Base-by-base conservation (phyloP, 225 moss, liverwort and hornwort species). In the Physcomitrium patens region DNA sequence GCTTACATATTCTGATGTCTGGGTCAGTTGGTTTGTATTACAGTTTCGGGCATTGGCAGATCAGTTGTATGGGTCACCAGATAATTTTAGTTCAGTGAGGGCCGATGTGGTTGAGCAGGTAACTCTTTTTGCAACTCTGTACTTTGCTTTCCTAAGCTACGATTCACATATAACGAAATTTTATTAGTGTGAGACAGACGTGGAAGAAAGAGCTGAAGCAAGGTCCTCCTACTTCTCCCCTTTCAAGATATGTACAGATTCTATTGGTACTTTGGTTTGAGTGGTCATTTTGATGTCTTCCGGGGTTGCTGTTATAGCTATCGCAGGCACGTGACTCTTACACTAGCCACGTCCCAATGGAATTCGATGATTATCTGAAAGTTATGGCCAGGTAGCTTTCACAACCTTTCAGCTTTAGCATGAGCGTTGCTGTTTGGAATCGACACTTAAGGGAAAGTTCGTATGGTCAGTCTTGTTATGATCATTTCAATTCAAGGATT, bases 321-420 rank as follows among this genome's bases (percentile, higher is more conserved):
- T 76, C 90, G 56, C 75, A 50, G 78, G 31, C 28, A 45, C 78
- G 69, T 20, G 58, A 72, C 52, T 81, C 76, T 45, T 85, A 85
- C 65, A 75, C 75, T 11, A 52, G 74, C 44, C 77, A 84, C 69
- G 87, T 85, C 14, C 87, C 82, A 47, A 91, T 94, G 96, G 83
- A 80, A 18, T 97, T 90, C 52, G 67, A 52, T 69, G 82, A 91
- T 59, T 97, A 97, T 53, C 64, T 91, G 71, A 82, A 94, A 86
- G 90, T 91, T 54, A 92, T 94, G 94, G 69, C 81, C 76, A 94
- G 84, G 94, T 96, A 79, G 78, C 17, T 58, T 63, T 53, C 16
- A 62, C 66, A 22, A 45, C 53, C 52, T 12, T 15, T 42, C 70
- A 76, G 43, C 70, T 70, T 47, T 70, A 49, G 43, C 54, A 67